These are phyloP conservation scores for Sanghuangporus baumii DNA, from an alignment of 1,284 basidiomycete genomes.

Conservation along the genomic window DNA sequence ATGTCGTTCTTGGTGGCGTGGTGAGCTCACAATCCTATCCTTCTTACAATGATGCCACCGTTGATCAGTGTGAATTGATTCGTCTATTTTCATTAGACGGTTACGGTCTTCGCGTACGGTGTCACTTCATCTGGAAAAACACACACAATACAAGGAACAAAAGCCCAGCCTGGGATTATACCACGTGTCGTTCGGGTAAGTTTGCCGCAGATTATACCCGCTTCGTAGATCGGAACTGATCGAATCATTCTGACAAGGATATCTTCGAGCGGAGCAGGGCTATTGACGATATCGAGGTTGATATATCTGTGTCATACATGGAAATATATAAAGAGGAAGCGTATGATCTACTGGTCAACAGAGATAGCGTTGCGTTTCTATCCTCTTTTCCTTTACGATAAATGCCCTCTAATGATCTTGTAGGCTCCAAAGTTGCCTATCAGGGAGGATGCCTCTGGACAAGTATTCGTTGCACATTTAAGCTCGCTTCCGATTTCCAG, in stretches of 20 bases:
- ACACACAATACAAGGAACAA: slow-evolving; percentile 80
- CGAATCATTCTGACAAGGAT: slow-evolving; percentile 20
- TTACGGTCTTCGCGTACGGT: slow-evolving; percentile 78
- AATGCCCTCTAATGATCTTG: not conserved
- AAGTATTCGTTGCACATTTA: slow-evolving; percentile 77
- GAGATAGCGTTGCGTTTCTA: slow-evolving; percentile 49
- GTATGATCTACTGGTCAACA: slow-evolving; percentile 70
- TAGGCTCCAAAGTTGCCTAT: slow-evolving; percentile 78
- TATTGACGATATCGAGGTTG: slow-evolving; percentile 29
- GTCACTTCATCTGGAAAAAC: slow-evolving; percentile 81
- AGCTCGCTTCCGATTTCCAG: slow-evolving; percentile 44
- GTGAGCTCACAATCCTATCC: slow-evolving; percentile 30
- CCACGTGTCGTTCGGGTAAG: slow-evolving; percentile 66
- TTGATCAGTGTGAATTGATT: not conserved
- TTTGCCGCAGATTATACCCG: slow-evolving; percentile 2
- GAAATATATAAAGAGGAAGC: slow-evolving; percentile 86
- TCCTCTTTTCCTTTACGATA: not conserved
- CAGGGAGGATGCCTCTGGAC: slow-evolving; percentile 64
- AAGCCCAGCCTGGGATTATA: slow-evolving; percentile 66
- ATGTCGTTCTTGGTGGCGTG: slow-evolving; percentile 62
- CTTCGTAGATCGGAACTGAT: not conserved
- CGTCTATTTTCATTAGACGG: slow-evolving; percentile 41
- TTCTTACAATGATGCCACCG: not conserved
- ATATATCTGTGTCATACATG: slow-evolving; percentile 67
- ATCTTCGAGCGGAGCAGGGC: slow-evolving; percentile 22